A percentile compares a stretch with the other conserved stretches of the same genome.
These are phyloP conservation scores for Larix sibirica DNA, from an alignment of 83 land plant species.

Conservation along the genomic window DNA sequence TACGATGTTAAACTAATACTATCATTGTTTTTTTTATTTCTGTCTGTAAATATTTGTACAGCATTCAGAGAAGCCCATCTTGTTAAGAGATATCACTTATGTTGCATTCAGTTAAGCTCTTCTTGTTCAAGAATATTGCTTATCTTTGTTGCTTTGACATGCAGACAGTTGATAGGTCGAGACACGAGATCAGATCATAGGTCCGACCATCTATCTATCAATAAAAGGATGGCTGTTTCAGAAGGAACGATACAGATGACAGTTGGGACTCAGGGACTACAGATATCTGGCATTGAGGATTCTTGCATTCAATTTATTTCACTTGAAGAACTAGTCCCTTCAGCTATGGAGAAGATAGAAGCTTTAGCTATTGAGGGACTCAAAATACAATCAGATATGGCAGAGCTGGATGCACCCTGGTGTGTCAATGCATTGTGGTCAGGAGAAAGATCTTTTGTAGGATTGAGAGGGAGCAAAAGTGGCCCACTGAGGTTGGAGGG, in stretches of 20 bases:
- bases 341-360: conserved; percentile 53
- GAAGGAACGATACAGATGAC: not conserved
- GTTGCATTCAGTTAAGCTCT: not conserved
- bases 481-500: conserved; percentile 21
- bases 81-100: too few species aligned
- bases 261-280: not conserved
- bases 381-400: conserved; percentile 55
- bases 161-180: not conserved
- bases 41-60: not conserved
- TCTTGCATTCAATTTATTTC: conserved; percentile 24
- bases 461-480: not conserved
- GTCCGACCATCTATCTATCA: not conserved
- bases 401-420: conserved; percentile 52
- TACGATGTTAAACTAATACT: not conserved
- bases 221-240: not conserved
- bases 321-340: conserved; percentile 45
- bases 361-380: conserved; percentile 49
- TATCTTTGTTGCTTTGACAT: not conserved
- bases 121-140: not conserved
- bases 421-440: conserved; percentile 18
- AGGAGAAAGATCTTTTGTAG: not conserved
- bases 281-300: not conserved
- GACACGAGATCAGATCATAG: not conserved
- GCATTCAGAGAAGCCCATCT: too few species aligned
- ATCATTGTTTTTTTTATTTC: not conserved